Evolutionary conservation across 768 basidiomycete genomes (phyloP).

Genomic region (Leccinum boreale): DNA sequence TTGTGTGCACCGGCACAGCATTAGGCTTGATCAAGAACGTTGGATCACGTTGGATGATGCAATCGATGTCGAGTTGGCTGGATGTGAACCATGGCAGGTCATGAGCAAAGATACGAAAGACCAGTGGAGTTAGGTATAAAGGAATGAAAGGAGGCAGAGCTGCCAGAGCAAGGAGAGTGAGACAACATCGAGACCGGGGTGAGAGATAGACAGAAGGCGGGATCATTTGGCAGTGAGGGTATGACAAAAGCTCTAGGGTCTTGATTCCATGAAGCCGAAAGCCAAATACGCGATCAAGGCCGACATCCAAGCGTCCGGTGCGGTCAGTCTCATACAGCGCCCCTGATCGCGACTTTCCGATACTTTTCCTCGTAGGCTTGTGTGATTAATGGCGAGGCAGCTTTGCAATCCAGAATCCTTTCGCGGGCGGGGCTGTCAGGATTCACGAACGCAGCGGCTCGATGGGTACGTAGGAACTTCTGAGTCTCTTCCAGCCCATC

Average conservation of each 20-base stretch:
- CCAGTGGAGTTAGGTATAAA: constrained; percentile 8
- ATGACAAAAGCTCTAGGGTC: constrained; percentile 10
- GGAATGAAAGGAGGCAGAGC: constrained; percentile 5
- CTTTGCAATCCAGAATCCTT: constrained; percentile 71
- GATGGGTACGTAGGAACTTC: constrained; percentile 69
- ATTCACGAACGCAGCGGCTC: constrained; percentile 64
- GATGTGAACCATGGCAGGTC: not conserved
- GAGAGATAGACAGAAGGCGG: constrained; percentile 12
- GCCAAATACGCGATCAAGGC: constrained; percentile 1
- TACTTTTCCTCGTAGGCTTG: constrained; percentile 78
- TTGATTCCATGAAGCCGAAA: constrained; percentile 13
- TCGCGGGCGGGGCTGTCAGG: constrained; percentile 58
- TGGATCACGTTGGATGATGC: constrained; percentile 7
- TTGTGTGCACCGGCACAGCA: not conserved
- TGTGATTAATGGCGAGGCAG: constrained; percentile 51
- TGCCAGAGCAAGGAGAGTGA: constrained; percentile 8
- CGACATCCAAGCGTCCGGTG: constrained; percentile 5
- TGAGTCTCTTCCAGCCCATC: constrained; percentile 60
- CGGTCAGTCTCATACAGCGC: constrained; percentile 63
- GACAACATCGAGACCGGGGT: constrained; percentile 1
- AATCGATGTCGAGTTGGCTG: not conserved
- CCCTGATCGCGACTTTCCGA: constrained; percentile 85
- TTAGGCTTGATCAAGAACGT: constrained; percentile 3
- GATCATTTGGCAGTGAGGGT: constrained; percentile 7
- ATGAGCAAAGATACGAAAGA: constrained; percentile 5